Conservation (phyloP, 495 filamentous ascomycete species). For the Penicillium pancosmium region DNA sequence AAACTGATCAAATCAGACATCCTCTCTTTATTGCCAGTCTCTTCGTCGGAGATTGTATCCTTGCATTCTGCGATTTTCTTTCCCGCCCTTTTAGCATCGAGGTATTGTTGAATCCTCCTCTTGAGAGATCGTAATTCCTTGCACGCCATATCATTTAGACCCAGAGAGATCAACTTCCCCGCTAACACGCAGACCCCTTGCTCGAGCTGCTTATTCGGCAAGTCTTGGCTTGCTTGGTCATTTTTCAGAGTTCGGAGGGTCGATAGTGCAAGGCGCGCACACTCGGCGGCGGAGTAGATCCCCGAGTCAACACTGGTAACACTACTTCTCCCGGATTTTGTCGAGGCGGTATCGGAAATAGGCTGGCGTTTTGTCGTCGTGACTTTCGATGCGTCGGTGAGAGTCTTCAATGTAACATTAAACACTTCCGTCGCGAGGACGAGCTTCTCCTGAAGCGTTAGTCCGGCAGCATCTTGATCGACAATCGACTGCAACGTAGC, state of each 20-base stretch:
- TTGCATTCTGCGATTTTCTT: constrained; percentile 25
- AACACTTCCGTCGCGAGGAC: constrained; percentile 80
- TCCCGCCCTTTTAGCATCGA: constrained; percentile 27
- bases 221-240: constrained; percentile 41
- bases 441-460: constrained; percentile 63
- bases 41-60: constrained; percentile 31
- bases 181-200: constrained; percentile 78
- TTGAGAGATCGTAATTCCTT: constrained; percentile 74
- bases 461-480: constrained; percentile 39
- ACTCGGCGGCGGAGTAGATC: constrained; percentile 62
- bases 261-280: constrained; percentile 72
- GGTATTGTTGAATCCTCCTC: constrained; percentile 57
- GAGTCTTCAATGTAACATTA: constrained; percentile 71
- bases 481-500: constrained; percentile 30
- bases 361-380: constrained; percentile 19
- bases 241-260: constrained; percentile 64
- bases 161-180: constrained; percentile 70
- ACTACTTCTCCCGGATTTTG: constrained; percentile 44
- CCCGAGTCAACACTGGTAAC: constrained; percentile 32
- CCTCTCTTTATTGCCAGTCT: constrained; percentile 46
- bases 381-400: constrained; percentile 71
- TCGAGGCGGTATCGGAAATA: constrained; percentile 43
- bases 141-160: constrained; percentile 72
- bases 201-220: constrained; percentile 76
- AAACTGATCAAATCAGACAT: constrained; percentile 69